Evolutionary conservation across 306 rosid species (phyloP).

Genomic region (Cicer bijugum): DNA sequence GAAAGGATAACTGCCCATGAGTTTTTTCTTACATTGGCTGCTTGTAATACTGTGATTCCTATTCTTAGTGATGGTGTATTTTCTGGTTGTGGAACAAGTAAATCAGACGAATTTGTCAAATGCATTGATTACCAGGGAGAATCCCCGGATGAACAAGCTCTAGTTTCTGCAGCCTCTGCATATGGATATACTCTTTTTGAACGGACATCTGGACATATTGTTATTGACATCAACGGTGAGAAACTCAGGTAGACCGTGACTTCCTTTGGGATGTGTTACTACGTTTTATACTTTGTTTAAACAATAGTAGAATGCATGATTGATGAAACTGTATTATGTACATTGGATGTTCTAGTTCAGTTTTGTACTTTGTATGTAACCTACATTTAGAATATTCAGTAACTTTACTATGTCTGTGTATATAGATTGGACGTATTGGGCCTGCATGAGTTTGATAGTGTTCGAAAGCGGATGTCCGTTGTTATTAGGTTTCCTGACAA

Average conservation of each 20-base stretch:
- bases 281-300: constrained; percentile 26
- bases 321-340: constrained; percentile 18
- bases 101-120: constrained; percentile 49
- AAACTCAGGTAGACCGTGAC: constrained; percentile 83
- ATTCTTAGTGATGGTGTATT: constrained; percentile 52
- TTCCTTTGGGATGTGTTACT: constrained; percentile 45
- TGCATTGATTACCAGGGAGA: constrained; percentile 88
- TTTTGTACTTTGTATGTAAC: constrained; percentile 25
- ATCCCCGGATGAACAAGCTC: constrained; percentile 98
- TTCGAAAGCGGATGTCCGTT: constrained; percentile 96
- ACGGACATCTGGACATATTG: constrained; percentile 97
- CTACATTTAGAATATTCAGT: constrained; percentile 39
- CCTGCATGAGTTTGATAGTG: constrained; percentile 94
- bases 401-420: constrained; percentile 43
- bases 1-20: constrained; percentile 78
- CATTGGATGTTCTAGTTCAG: constrained; percentile 20
- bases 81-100: constrained; percentile 52
- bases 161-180: constrained; percentile 91
- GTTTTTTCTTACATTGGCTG: constrained; percentile 94
- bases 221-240: constrained; percentile 86
- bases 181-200: constrained; percentile 95
- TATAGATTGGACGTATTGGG: constrained; percentile 96
- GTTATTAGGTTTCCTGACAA: constrained; percentile 86
- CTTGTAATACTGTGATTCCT: constrained; percentile 96
- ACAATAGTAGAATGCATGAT: constrained; percentile 16